Base-by-base conservation (phyloP, 1,284 basidiomycete genomes). In the Testicularia cyperi region DNA sequence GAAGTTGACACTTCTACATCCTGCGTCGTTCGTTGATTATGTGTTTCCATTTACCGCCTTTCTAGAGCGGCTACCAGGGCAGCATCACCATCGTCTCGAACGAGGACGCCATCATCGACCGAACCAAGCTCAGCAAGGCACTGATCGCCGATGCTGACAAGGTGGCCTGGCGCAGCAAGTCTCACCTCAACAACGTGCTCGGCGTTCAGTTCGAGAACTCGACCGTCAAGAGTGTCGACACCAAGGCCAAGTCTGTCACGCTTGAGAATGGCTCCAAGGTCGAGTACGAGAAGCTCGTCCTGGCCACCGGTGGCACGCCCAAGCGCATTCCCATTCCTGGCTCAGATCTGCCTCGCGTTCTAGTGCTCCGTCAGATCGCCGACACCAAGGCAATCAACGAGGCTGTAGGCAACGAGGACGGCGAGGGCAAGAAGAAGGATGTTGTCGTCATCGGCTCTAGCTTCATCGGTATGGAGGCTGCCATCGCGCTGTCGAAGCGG, bases 381-480 rank as follows among this genome's bases (percentile, higher is more conserved):
- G 88, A 94, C 74, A 81, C 89, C 2, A 83, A 87, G 78, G 83
- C 83, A 39, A 86, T 95, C 58, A 87, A 87, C 64, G 81, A 82
- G 31, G 86, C 87, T 83, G 66, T 52, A 78, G 61, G 56, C 13
- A 64, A 64, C 33, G 62, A 66, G 61, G 56, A 74, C 15, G 63
- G 70, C 29, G 75, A 78, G 47, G 57, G 54, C 29, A 46, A 53
- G 35, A 48, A 56, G 43, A 87, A 88, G 70, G 82, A 84, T 42
- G 78, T 89, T 35, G 88, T 92, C 24, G 83, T 95, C 24, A 87
- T 95, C 57, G 92, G 92, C 2, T 88, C 86, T 24, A 89, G 87
- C 15, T 96, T 95, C 79, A 97, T 97, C 70, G 86, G 88, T 41
- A 90, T 96, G 87, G 92, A 97, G 77, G 80, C 90, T 9, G 89